phyloP scores from a whole-genome alignment of 225 moss, liverwort and hornwort species.

The Marchantia polymorpha region DNA sequence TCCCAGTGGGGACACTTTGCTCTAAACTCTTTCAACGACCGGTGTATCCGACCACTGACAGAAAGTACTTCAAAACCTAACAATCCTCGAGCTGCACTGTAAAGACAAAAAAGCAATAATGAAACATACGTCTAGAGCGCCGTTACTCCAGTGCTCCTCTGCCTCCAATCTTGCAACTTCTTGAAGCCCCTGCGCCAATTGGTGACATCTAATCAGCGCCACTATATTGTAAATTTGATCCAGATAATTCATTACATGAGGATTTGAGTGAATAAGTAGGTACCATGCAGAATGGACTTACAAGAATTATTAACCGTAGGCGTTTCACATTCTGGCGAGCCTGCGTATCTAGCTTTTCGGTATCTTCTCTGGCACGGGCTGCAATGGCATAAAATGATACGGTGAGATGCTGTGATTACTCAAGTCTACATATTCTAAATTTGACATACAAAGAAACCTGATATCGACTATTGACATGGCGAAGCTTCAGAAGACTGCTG shows the following conservation, averaged over 20 bases:
- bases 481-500: neutral
- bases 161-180: constrained; percentile 80
- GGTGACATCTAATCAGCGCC: neutral
- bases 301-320: constrained; percentile 64
- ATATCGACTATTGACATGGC: neutral
- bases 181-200: constrained; percentile 54
- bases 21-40: neutral
- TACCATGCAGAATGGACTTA: constrained; percentile 25
- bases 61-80: neutral
- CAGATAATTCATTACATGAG: neutral
- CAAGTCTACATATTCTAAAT: neutral
- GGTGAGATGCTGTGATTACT: neutral
- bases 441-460: neutral
- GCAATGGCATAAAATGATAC: constrained; percentile 17
- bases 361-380: constrained; percentile 87
- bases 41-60: neutral
- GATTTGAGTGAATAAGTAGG: neutral
- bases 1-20: neutral
- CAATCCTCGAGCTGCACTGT: neutral
- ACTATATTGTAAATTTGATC: neutral
- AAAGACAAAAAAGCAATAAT: neutral
- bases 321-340: constrained; percentile 79
- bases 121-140: constrained; percentile 69
- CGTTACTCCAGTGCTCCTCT: constrained; percentile 91
- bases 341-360: constrained; percentile 76